Evolutionary conservation across 805 yeast species (phyloP), one percentile per base, ranked within the genome.

Genomic region (Lipomyces mesembrius): DNA sequence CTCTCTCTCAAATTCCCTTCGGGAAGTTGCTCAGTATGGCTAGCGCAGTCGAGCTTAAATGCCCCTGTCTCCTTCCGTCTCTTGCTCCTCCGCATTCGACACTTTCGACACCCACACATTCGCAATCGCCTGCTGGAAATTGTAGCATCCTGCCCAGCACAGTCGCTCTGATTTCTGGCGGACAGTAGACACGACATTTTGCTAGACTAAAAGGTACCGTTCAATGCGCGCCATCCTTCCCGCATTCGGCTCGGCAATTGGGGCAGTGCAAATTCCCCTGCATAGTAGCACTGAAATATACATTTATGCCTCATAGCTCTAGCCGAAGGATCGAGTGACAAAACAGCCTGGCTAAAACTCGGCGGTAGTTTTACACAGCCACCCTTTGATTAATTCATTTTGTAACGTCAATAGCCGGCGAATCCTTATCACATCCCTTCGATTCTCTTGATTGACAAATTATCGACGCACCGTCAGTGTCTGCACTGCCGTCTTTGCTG

Each of bases 261-360:
- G 57, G 57, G 57, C 57, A 54, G 57, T 54, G 57, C 57, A 43
- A 25, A n/a, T 54, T 14, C 25, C 37, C 57, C 57, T 54, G 57
- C 57, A 29, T 54, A 20, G 14, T n/a, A 12, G 37, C n/a, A 14
- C 6, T n/a, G 3, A 2, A 1, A 1, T 3, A 9, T n/a, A 11
- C 35, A 32, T 53, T 53, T 53, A 53, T 53, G 57, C 57, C 57
- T 53, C 34, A 6, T 43, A n/a, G 39, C 14, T 35, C 32, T 29
- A 29, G 32, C 2, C 4, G 3, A 4, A 27, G 29, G 29, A 27
- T 27, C 27, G 27, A 25, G n/a, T n/a, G 27, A 25, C 2, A 25
- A 25, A 25, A 25, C 27, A 25, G 14, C 11, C 39, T 17, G 6
- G 43, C 39, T 2, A 2, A 12, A 5, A 12, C 5, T 1, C 43